phyloP scores from a whole-genome alignment of 305 asterid species.

The Solanum aculeatissimum region DNA sequence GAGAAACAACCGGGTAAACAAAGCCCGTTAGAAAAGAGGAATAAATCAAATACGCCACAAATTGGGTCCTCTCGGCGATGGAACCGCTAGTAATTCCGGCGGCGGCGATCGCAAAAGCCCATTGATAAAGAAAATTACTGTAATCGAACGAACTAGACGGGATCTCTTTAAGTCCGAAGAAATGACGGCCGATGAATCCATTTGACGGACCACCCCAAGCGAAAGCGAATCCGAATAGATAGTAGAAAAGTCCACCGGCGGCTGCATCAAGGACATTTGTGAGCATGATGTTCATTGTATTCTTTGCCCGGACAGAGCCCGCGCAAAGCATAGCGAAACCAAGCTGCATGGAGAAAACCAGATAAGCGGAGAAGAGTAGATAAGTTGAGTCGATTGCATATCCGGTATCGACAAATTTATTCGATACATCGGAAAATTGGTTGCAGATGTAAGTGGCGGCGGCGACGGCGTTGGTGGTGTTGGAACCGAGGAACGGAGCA shows the following conservation, averaged over 20 bases:
- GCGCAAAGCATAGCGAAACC: slow-evolving; percentile 99
- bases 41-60: slow-evolving; percentile 70
- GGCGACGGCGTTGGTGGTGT: slow-evolving; percentile 42
- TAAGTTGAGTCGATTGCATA: slow-evolving; percentile 64
- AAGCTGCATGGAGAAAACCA: slow-evolving; percentile 94
- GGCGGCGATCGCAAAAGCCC: slow-evolving; percentile 95
- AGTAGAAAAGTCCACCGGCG: slow-evolving; percentile 86
- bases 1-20: slow-evolving; percentile 81
- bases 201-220: slow-evolving; percentile 77
- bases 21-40: slow-evolving; percentile 72
- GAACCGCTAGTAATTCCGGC: slow-evolving; percentile 90
- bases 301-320: slow-evolving; percentile 92
- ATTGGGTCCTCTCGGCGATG: slow-evolving; percentile 80
- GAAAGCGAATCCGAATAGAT: slow-evolving; percentile 85
- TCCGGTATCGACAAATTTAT: slow-evolving; percentile 39
- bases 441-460: slow-evolving; percentile 70
- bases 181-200: slow-evolving; percentile 83
- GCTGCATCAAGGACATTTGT: slow-evolving; percentile 99
- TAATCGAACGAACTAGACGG: slow-evolving; percentile 44
- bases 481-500: slow-evolving; percentile 59
- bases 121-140: slow-evolving; percentile 59
- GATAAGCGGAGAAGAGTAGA: slow-evolving; percentile 86
- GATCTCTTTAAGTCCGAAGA: slow-evolving; percentile 49
- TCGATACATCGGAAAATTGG: slow-evolving; percentile 39
- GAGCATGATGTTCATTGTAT: slow-evolving; percentile 92